Conservation (phyloP, 2,329 filamentous ascomycete species). For the Penicillium sp. region DNA sequence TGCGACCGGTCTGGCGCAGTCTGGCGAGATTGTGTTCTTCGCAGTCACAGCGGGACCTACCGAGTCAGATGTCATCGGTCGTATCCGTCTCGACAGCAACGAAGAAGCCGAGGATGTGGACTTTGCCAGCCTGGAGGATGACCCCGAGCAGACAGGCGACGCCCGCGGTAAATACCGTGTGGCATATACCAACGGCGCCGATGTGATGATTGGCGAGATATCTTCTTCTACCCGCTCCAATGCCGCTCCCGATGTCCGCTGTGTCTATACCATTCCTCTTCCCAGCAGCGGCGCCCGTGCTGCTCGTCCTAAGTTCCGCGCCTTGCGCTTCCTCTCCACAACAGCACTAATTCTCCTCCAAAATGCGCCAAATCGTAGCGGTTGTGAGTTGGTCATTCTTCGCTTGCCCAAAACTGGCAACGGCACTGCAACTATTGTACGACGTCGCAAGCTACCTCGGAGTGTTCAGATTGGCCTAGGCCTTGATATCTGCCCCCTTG, state of each 20-base stretch:
- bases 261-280: constrained; percentile 48
- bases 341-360: constrained; percentile 58
- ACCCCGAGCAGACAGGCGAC: constrained; percentile 20
- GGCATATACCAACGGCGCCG: constrained; percentile 76
- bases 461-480: constrained; percentile 75
- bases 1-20: constrained; percentile 74
- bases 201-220: constrained; percentile 70
- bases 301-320: constrained; percentile 56
- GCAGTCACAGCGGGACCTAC: constrained; percentile 63
- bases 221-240: constrained; percentile 54
- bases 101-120: constrained; percentile 57
- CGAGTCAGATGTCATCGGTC: constrained; percentile 56
- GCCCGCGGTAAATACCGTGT: constrained; percentile 62
- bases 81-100: constrained; percentile 55
- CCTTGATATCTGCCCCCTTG: constrained; percentile 74
- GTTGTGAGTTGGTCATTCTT: constrained; percentile 60
- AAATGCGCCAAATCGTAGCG: constrained; percentile 58
- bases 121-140: constrained; percentile 39
- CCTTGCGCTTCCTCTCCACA: constrained; percentile 60
- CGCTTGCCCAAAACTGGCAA: constrained; percentile 24
- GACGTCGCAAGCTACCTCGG: constrained; percentile 64
- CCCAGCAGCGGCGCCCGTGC: constrained; percentile 38
- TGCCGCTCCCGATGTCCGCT: constrained; percentile 37
- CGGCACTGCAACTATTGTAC: constrained; percentile 50
- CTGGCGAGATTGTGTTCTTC: constrained; percentile 80